Evolutionary conservation across 2,329 filamentous ascomycete genomes (phyloP).

Genomic region (Beauveria sp.): DNA sequence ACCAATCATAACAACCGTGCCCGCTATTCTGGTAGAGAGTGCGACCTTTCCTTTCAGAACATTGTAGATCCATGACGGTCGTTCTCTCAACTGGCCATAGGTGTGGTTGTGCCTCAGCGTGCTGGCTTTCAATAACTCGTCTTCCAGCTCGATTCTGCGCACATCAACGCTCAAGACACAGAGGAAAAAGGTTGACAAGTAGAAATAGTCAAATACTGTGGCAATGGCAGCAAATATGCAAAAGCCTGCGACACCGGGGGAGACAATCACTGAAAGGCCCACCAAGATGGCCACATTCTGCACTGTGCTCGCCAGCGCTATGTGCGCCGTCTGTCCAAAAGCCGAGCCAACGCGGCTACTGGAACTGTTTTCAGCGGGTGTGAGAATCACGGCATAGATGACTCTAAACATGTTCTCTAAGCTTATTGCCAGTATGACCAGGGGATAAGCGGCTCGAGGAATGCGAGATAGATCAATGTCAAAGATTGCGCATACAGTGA

Average conservation of each 20-base stretch:
- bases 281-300: conserved; percentile 64
- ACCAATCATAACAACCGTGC: conserved; percentile 63
- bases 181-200: conserved; percentile 71
- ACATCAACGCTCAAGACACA: conserved; percentile 75
- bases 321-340: conserved; percentile 63
- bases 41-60: conserved; percentile 58
- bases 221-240: conserved; percentile 71
- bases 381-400: conserved; percentile 70
- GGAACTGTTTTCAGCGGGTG: conserved; percentile 60
- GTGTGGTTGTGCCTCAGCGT: conserved; percentile 30
- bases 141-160: conserved; percentile 64
- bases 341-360: conserved; percentile 65
- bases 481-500: conserved; percentile 69
- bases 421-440: conserved; percentile 70
- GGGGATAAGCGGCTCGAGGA: conserved; percentile 65
- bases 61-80: conserved; percentile 47
- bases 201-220: conserved; percentile 69
- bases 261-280: conserved; percentile 58
- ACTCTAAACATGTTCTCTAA: conserved; percentile 72
- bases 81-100: conserved; percentile 17
- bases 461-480: conserved; percentile 70
- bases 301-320: conserved; percentile 58
- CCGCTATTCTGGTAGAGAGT: conserved; percentile 66
- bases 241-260: conserved; percentile 64
- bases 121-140: conserved; percentile 55